Conservation (phyloP, 2,329 filamentous ascomycete genomes). For the Emmonsiellopsis sp. region DNA sequence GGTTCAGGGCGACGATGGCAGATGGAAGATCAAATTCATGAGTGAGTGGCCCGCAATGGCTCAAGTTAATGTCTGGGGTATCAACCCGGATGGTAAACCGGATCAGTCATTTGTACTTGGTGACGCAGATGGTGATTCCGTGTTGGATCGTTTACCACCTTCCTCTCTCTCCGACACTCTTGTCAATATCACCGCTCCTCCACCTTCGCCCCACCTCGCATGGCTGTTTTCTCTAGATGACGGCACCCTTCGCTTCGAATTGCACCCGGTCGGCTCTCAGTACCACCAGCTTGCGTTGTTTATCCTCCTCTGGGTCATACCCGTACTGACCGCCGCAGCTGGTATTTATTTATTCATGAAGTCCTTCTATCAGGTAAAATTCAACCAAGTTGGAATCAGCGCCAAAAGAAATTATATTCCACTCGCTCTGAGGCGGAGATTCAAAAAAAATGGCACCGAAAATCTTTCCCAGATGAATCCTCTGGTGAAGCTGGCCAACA, state of each 20-base stretch:
- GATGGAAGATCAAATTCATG: conserved; percentile 53
- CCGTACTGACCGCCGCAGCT: conserved; percentile 40
- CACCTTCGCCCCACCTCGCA: conserved; percentile 45
- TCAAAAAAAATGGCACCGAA: conserved; percentile 20
- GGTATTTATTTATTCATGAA: conserved; percentile 50
- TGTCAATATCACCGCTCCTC: conserved; percentile 50
- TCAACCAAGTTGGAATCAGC: conserved; percentile 48
- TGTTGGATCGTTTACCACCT: conserved; percentile 54
- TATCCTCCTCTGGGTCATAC: conserved; percentile 45
- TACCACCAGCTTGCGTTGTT: conserved; percentile 46
- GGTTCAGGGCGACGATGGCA: conserved; percentile 35
- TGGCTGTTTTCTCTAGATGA: conserved; percentile 50
- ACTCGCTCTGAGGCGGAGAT: conserved; percentile 23
- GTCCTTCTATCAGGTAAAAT: conserved; percentile 54
- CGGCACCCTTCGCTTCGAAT: conserved; percentile 40
- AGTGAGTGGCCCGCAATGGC: conserved; percentile 53
- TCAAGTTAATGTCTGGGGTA: conserved; percentile 58
- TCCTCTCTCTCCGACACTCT: conserved; percentile 46
- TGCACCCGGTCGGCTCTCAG: conserved; percentile 46
- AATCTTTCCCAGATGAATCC: conserved; percentile 22
- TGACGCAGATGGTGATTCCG: conserved; percentile 50
- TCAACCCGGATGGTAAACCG: conserved; percentile 53
- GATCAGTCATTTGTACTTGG: conserved; percentile 52
- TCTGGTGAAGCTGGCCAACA: conserved; percentile 26
- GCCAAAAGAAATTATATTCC: conserved; percentile 38